Conservation (phyloP, 805 yeast species). For the Candida gorgasii region DNA sequence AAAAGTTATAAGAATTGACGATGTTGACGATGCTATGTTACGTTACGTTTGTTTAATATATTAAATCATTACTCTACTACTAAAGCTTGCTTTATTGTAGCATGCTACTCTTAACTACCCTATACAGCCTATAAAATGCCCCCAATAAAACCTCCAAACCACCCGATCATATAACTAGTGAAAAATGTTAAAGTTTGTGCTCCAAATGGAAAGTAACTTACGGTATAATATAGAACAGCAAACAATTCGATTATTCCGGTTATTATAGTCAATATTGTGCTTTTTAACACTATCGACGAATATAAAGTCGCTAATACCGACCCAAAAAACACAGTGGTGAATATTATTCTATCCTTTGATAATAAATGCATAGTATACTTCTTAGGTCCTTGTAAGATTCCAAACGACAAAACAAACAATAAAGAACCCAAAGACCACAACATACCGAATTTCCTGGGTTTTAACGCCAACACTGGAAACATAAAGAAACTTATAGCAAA, state of each 20-base stretch:
- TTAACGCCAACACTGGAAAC: slow-evolving; percentile 85
- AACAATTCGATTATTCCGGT: slow-evolving; percentile 76
- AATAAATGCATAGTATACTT: slow-evolving; percentile 72
- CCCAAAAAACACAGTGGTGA: slow-evolving; percentile 78
- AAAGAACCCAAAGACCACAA: slow-evolving; percentile 91
- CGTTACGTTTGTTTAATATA: slow-evolving; percentile 3
- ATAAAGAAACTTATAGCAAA: slow-evolving; percentile 79
- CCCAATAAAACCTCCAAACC: slow-evolving; percentile 50
- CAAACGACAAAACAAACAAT: slow-evolving; percentile 84
- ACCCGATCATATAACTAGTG: slow-evolving; percentile 44
- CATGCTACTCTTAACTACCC: not conserved
- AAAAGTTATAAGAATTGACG: slow-evolving; percentile 14
- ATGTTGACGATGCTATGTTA: not conserved
- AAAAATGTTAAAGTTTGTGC: slow-evolving; percentile 66
- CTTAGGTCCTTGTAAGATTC: slow-evolving; percentile 89
- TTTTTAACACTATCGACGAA: slow-evolving; percentile 65
- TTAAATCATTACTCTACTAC: not conserved
- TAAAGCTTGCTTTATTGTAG: not conserved
- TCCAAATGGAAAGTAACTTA: slow-evolving; percentile 96
- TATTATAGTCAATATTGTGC: slow-evolving; percentile 73
- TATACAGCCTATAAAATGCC: slow-evolving; percentile 24
- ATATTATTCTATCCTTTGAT: slow-evolving; percentile 74
- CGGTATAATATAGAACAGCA: slow-evolving; percentile 86
- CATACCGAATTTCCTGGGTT: slow-evolving; percentile 88
- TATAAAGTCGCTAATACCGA: slow-evolving; percentile 77